Conservation (phyloP, 163 green algal genomes). For the Trebouxia gelatinosa region DNA sequence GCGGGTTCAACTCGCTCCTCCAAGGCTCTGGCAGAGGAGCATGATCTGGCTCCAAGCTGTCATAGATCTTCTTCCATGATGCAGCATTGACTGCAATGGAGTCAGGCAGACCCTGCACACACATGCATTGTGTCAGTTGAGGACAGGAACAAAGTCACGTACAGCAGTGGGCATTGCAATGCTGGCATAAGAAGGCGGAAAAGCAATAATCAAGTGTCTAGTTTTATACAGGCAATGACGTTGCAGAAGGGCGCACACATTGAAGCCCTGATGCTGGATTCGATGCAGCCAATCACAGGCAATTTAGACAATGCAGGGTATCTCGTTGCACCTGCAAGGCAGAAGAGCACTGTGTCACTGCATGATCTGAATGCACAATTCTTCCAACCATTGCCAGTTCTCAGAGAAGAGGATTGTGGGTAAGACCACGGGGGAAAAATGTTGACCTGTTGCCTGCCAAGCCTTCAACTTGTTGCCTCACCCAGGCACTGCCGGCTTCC, state of each 20-base stretch:
- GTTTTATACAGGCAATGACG: too few species aligned
- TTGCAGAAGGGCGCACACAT: background rate
- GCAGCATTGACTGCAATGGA: slow-evolving; percentile 23
- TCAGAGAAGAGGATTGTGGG: too few species aligned
- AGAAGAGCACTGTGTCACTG: too few species aligned
- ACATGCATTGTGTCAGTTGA: too few species aligned
- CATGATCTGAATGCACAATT: too few species aligned
- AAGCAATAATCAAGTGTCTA: too few species aligned
- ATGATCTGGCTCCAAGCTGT: slow-evolving; percentile 8
- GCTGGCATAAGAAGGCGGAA: background rate
- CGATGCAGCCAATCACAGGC: background rate
- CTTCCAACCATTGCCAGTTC: too few species aligned
- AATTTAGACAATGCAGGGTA: background rate
- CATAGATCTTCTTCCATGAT: slow-evolving; percentile 51
- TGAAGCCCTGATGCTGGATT: background rate
- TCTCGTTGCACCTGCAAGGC: too few species aligned
- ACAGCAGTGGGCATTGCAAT: too few species aligned
- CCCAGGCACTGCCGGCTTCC: slow-evolving; percentile 58
- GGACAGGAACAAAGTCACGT: too few species aligned
- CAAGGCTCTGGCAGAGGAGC: slow-evolving; percentile 30
- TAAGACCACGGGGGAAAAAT: background rate
- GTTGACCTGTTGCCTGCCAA: slow-evolving; percentile 41
- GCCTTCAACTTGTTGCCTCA: slow-evolving; percentile 43
- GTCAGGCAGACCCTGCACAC: slow-evolving; percentile 21
- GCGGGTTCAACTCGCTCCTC: background rate